Base-by-base conservation (phyloP, 2,329 filamentous ascomycete genomes). In the Fusarium subglutinans region DNA sequence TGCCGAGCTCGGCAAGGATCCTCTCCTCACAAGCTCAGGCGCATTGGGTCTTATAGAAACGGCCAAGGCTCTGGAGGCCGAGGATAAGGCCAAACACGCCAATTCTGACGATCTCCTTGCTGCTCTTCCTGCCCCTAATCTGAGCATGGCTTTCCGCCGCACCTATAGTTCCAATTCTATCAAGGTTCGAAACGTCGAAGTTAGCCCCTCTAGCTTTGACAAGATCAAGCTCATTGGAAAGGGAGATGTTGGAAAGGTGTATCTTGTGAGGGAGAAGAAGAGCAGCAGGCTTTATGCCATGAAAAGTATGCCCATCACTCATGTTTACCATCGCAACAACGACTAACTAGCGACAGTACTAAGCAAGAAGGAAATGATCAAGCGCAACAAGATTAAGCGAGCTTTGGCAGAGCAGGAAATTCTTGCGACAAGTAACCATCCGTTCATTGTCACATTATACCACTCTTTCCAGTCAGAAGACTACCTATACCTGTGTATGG, bases 301-400 rank as follows among this genome's bases (percentile, higher is more conserved):
- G 96, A 99, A 99, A 86, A 96, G 96, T 98, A 82, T 87, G 82
- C 61, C 35, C 18, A 57, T 24, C 24, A 11, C 40, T 13, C 17
- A 28, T 24, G 48, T 22, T 43, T 13, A 15, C 13, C 8, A 10
- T n/a, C 26, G 41, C 48, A 24, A 59, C 28, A 33, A 37, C 20
- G 26, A 78, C 84, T 88, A 78, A 88, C 82, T 62, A 48, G 58
- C 58, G 60, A 22, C 80, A 98, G 96, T 99, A 11, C 82, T 99
- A 83, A 98, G 95, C 88, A 99, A 99, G 85, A 98, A 98, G 87
- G 96, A 99, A 84, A 99, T 99, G 96, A 99, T 99, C 84, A 99
- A 99, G 87, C 93, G 96, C 66, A 99, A 99, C 88, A 99, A 99
- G 89, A 99, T 99, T 86, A 99, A 99, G 89, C 91, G 96, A 81